Evolutionary conservation across 176 grass and related monocot species (phyloP).

Genomic region (Musa troglodytarum): DNA sequence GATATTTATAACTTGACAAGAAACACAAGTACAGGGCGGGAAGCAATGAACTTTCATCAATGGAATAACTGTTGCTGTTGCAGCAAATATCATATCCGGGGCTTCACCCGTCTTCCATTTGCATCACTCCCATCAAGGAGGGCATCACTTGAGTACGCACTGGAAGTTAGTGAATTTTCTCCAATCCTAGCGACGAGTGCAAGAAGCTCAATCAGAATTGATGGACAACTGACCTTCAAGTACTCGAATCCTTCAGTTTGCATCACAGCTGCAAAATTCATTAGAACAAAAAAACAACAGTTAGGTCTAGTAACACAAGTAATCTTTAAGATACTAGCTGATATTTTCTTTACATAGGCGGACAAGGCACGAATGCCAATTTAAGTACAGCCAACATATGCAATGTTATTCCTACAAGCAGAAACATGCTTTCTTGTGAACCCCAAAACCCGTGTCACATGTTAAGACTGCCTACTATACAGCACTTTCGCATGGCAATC

Average conservation of each 20-base stretch:
- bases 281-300: background rate
- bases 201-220: conserved; percentile 87
- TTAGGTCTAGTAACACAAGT: too few relatives aligned
- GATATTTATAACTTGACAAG: background rate
- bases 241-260: conserved; percentile 98
- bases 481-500: too few relatives aligned
- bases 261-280: conserved; percentile 76
- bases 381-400: too few relatives aligned
- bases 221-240: conserved; percentile 90
- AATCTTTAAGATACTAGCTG: too few relatives aligned
- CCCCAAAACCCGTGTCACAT: too few relatives aligned
- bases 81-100: conserved; percentile 44
- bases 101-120: conserved; percentile 89
- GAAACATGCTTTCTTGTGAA: too few relatives aligned
- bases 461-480: too few relatives aligned
- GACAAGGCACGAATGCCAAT: too few relatives aligned
- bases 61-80: background rate
- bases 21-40: background rate
- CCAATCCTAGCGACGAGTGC: conserved; percentile 80
- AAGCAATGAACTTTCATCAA: background rate
- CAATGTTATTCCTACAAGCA: too few relatives aligned
- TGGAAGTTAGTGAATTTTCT: conserved; percentile 46
- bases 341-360: too few relatives aligned
- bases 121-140: conserved; percentile 72
- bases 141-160: conserved; percentile 54